These are phyloP conservation scores for Acacia concinna DNA, from an alignment of 331 rosid genomes.

Conservation along the genomic window DNA sequence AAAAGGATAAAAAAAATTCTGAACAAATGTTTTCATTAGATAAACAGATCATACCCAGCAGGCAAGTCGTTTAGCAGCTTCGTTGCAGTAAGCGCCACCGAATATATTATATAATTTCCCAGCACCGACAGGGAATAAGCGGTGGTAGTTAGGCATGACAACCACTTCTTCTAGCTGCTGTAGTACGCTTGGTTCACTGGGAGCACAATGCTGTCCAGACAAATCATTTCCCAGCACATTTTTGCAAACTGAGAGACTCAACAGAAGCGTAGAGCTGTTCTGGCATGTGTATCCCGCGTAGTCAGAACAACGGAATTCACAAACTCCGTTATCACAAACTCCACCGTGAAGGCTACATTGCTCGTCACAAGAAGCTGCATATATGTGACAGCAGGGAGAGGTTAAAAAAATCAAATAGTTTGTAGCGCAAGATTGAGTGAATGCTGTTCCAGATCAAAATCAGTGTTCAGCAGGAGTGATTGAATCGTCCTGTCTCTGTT, in stretches of 20 bases:
- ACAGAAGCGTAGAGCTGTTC: slow-evolving; percentile 77
- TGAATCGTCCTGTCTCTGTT: not conserved
- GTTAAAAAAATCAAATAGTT: not conserved
- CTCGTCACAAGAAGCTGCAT: slow-evolving; percentile 87
- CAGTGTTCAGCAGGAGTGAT: slow-evolving; percentile 6
- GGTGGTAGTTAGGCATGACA: slow-evolving; percentile 93
- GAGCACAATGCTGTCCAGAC: slow-evolving; percentile 88
- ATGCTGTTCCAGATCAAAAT: not conserved
- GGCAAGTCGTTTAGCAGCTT: slow-evolving; percentile 83
- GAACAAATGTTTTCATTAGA: not conserved
- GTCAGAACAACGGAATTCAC: slow-evolving; percentile 94
- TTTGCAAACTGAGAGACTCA: slow-evolving; percentile 76
- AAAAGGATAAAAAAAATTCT: not conserved
- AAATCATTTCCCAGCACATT: slow-evolving; percentile 71
- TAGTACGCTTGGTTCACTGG: slow-evolving; percentile 79
- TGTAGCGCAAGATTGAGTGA: not conserved
- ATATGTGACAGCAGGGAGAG: slow-evolving; percentile 28
- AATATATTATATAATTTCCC: slow-evolving; percentile 76
- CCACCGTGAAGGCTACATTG: slow-evolving; percentile 98
- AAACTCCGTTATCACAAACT: slow-evolving; percentile 93
- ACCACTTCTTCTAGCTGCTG: slow-evolving; percentile 97
- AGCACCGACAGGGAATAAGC: slow-evolving; percentile 87
- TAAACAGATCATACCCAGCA: slow-evolving; percentile 93
- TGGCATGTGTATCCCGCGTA: slow-evolving; percentile 92
- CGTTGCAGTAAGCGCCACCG: slow-evolving; percentile 75